Base-by-base conservation (phyloP, 202 grass and related monocot genomes). In the Dendrocalamus latiflorus region DNA sequence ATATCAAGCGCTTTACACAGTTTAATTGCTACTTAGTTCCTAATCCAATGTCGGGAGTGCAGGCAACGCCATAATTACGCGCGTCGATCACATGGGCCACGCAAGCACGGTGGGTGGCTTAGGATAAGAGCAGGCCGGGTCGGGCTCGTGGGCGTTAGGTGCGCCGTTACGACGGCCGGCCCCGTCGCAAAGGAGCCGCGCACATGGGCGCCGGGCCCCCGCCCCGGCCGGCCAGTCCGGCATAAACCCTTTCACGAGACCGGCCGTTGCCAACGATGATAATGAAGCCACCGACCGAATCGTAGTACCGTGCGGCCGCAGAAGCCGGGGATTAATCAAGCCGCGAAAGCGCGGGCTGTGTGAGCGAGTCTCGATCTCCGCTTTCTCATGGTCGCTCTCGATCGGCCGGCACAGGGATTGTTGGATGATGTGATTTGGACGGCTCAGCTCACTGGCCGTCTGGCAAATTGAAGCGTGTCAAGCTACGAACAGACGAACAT, bases 161-260 rank as follows among this genome's bases (percentile, higher is more conserved):
- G 78, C 53, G 22, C 49, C 61, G 71, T 57, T 50, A 13, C 74
- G 42, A 30, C 9, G 63, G 4, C 18, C 30, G 12, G 8, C 8
- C 49, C 36, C 44, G 37, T 16, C 37, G 49, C 82, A 13, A 68
- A 12, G 43, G 43, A 10, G 42, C 9, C 44, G 65, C 21, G 65
- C 80, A 84, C 80, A 37, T 88, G 86, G 80, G 58, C 14, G 41
- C 12, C 51, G 70, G 30, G 20, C 3, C 30, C 16, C 45, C 4
- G 45, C 62, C 16, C 2, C 49, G 6, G 17, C 15, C 34, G 56
- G 22, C 28, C 49, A 15, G 20, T 30, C 17, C 45, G 45, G 45
- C 65, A 45, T 50, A 15, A 54, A 15, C 22, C 55, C 42, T 22
- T 33, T 44, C 78, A 82, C 79, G 78, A 37, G 80, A 58, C 68